Conservation (phyloP, 768 basidiomycete genomes). For the Candolleomyces eurysporus region DNA sequence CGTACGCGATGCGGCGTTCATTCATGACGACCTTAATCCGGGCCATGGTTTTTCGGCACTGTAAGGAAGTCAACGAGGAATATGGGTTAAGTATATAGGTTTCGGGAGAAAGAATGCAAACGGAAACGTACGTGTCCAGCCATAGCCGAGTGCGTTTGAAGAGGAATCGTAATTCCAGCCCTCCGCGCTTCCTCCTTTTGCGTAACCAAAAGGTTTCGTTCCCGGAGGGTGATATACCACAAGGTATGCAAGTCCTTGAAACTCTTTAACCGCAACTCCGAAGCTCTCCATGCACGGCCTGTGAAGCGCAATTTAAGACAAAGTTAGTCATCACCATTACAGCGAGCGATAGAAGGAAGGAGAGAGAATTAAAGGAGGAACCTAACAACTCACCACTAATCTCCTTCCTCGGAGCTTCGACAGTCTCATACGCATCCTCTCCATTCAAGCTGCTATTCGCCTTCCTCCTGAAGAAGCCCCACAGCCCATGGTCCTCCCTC, state of each 20-base stretch:
- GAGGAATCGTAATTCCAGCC: conserved; percentile 40
- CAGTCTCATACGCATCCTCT: conserved; percentile 50
- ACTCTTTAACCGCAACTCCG: conserved; percentile 85
- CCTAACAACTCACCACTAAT: conserved; percentile 23
- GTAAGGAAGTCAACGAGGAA: no score
- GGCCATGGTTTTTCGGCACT: conserved; percentile 96
- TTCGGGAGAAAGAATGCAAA: neutral
- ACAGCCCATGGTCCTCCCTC: conserved; percentile 69
- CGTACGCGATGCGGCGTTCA: conserved; percentile 84
- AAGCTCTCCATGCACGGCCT: conserved; percentile 88
- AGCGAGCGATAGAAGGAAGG: neutral
- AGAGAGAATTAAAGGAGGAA: neutral
- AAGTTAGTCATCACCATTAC: no score
- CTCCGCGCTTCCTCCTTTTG: conserved; percentile 79
- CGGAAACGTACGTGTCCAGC: conserved; percentile 44
- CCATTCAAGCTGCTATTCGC: conserved; percentile 41
- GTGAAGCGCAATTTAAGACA: conserved; percentile 8
- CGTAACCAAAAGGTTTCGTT: conserved; percentile 87
- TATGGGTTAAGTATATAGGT: no score
- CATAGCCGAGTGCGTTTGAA: conserved; percentile 32
- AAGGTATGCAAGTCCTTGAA: conserved; percentile 93
- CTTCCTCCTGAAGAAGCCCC: conserved; percentile 69
- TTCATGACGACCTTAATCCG: conserved; percentile 91
- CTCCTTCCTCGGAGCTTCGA: conserved; percentile 32
- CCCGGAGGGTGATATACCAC: conserved; percentile 89